Evolutionary conservation across 179 eudicot genomes (phyloP).

Genomic region (Spinacia oleracea): DNA sequence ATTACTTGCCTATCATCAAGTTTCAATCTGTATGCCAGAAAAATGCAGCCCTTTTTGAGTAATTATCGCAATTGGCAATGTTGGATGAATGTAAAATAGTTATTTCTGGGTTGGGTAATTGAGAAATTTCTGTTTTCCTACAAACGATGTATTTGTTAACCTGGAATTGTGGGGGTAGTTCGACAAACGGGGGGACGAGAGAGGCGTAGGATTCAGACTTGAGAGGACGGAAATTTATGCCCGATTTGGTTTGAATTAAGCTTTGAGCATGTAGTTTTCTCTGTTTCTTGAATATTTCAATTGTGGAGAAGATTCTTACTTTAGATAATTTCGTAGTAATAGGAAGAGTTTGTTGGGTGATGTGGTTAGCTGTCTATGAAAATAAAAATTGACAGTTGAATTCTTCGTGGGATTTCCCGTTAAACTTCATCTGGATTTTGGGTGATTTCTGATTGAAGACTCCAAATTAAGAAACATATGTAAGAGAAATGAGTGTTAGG

Average conservation of each 20-base stretch:
- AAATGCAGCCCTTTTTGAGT: not conserved
- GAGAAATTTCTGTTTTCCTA: not conserved
- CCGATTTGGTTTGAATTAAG: not conserved
- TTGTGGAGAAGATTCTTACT: not conserved
- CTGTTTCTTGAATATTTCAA: not conserved
- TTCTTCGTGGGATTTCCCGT: not conserved
- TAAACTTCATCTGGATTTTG: not conserved
- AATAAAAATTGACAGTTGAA: not conserved
- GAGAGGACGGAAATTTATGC: too few species aligned
- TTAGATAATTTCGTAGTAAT: too few species aligned
- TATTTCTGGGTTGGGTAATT: not conserved
- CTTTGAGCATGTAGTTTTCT: not conserved
- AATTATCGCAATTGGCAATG: not conserved
- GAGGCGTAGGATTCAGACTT: not conserved
- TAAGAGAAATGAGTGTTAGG: not conserved
- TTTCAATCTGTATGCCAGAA: not conserved
- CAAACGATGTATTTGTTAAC: not conserved
- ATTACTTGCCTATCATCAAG: not conserved
- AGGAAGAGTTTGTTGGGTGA: not conserved
- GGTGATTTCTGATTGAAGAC: not conserved
- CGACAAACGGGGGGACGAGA: not conserved
- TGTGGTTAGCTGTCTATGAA: not conserved
- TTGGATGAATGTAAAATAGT: not conserved
- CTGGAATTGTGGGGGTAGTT: not conserved
- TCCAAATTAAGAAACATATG: not conserved